phyloP scores from a whole-genome alignment of 495 filamentous ascomycete genomes.

The Penicillium goetzii region DNA sequence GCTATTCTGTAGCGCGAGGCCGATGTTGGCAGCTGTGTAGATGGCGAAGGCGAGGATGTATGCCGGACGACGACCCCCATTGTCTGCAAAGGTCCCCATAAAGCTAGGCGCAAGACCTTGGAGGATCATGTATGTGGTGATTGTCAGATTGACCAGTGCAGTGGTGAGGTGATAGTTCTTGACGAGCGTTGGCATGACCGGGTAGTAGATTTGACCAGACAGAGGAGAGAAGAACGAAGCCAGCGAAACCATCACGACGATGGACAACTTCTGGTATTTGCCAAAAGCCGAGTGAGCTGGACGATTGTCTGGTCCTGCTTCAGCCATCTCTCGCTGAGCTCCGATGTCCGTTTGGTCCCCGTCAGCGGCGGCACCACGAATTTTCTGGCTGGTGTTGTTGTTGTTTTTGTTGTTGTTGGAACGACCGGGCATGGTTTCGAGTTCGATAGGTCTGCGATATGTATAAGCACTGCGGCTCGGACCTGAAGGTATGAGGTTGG shows the following conservation, averaged over 20 bases:
- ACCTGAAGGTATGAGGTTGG: not conserved
- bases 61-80: constrained; percentile 43
- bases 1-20: constrained; percentile 43
- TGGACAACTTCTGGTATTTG: constrained; percentile 57
- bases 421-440: not conserved
- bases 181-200: constrained; percentile 21
- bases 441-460: not conserved
- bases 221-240: constrained; percentile 58
- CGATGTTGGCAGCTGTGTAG: constrained; percentile 45
- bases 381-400: not conserved
- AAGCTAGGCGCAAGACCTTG: constrained; percentile 52
- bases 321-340: not conserved
- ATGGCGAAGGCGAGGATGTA: constrained; percentile 45
- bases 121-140: constrained; percentile 51
- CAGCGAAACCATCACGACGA: constrained; percentile 61
- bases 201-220: constrained; percentile 62
- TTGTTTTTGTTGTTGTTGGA: not conserved
- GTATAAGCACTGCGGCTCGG: not conserved
- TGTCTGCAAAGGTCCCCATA: constrained; percentile 44
- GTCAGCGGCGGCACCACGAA: not conserved
- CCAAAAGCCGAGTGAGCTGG: constrained; percentile 54
- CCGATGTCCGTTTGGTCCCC: not conserved
- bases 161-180: constrained; percentile 27
- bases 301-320: not conserved
- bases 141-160: constrained; percentile 47